Base-by-base conservation (phyloP, 768 basidiomycete species). In the Pleurotus platypus region DNA sequence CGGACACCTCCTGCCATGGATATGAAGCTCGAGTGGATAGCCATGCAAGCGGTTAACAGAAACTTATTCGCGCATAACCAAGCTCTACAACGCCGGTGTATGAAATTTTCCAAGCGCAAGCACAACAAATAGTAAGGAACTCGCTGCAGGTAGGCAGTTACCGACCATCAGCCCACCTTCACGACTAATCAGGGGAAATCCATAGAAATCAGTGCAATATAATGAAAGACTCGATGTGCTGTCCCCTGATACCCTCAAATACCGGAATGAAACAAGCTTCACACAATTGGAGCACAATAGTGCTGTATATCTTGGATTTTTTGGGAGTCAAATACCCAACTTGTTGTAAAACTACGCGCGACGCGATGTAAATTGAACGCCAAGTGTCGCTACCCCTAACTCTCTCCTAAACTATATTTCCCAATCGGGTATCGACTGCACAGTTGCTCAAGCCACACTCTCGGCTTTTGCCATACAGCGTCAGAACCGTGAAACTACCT, bases 401-500 rank as follows among this genome's bases (percentile, higher is more conserved):
- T 16, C 42, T 16, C 6, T 2, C 24, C n/a, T 48, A 8, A 27
- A 1, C n/a, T 37, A 7, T 3, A 49, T 24, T 4, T 35, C 15
- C 27, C 16, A n/a, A 51, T 20, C 12, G 27, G 37, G 35, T 30
- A 16, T 30, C 20, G 27, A 51, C 51, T 54, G 39, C 39, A 54
- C 39, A 54, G 51, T 54, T 54, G 24, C 18, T 54, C 51, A 54
- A 35, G 51, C 51, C 51, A 53, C 51, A 8, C 9, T 5, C 18
- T 42, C 51, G 51, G 51, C 35, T 16, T 39, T 42, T n/a, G 30
- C 30, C 30, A 35, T 54, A 20, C 51, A 20, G 27, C 15, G 13
- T 11, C 18, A 5, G 39, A 39, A 39, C 15, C 20, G 38, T 38
- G 42, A 22, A 54, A 39, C 20, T 45, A 45, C 39, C 67, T 76